Evolutionary conservation across 2,329 filamentous ascomycete genomes (phyloP), one percentile per base, ranked within the genome.

Genomic region (Beauveria scarabaeidicola): DNA sequence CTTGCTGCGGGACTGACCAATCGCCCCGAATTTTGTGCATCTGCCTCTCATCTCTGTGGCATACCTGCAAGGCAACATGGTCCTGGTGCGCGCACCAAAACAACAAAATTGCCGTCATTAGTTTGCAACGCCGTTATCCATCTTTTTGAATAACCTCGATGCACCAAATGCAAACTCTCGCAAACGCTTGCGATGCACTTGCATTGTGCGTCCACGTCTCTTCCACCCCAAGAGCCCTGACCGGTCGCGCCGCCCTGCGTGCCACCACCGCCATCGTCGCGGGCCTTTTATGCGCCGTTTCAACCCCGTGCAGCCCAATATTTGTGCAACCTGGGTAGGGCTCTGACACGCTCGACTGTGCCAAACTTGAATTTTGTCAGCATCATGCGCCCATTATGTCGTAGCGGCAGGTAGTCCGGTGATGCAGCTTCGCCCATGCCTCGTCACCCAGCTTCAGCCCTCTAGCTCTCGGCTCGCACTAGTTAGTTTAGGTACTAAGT

Each of bases 71-170:
- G 55, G 55, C 55, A 51, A 32, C 23, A 5, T 25, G 52, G 23
- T 6, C 23, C 25, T 25, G 36, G 55, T 58, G 46, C 46, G 55
- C 55, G 55, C 55, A 58, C 55, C 32, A 36, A 32, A n/a, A n/a
- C n/a, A n/a, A 50, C 21, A 32, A 3, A 11, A 17, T 29, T 38
- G 7, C 27, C 40, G 25, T 27, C 7, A n/a, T 11, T 4, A n/a
- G 48, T 10, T 44, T 3, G 19, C 19, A 15, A n/a, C 50, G 19
- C 50, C 32, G n/a, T 27, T n/a, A 13, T 11, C 11, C 27, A 25
- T 47, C 19, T 19, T 56, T 29, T 11, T 7, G 11, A 19, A n/a
- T 15, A 44, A 27, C 32, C 11, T 38, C 53, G 3, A 40, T 48
- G 29, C 21, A 46, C 13, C 13, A n/a, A 27, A 40, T 27, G n/a